Percentiles rank a stretch among this genome's conserved stretches.
Evolutionary conservation across 805 yeast genomes (phyloP).

Genomic region (Saccharomyces kudriavzevii): DNA sequence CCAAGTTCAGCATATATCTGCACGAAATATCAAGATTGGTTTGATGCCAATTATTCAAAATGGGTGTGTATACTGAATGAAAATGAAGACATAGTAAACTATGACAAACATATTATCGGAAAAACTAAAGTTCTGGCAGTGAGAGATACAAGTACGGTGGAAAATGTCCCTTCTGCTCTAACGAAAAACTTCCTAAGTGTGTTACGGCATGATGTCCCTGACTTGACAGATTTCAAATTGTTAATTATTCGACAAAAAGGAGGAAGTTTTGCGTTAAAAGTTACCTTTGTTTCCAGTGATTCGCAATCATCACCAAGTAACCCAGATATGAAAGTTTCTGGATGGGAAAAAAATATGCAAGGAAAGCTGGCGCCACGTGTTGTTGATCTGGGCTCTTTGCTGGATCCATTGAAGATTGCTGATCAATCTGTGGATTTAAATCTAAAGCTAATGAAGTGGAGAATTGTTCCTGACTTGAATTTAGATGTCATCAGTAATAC

Average conservation of each 20-base stretch:
- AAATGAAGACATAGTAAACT: conserved; percentile 12
- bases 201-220: conserved; percentile 30
- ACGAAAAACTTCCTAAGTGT: conserved; percentile 51
- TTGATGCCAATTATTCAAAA: conserved; percentile 10
- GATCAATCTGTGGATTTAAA: conserved; percentile 90
- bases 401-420: conserved; percentile 75
- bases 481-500: conserved; percentile 53
- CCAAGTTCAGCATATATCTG: not conserved
- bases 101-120: conserved; percentile 5
- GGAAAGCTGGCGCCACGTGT: conserved; percentile 74
- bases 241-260: conserved; percentile 34
- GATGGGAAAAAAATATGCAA: conserved; percentile 82
- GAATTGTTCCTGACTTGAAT: conserved; percentile 76
- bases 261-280: conserved; percentile 24
- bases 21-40: conserved; percentile 13
- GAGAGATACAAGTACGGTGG: conserved; percentile 33
- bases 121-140: conserved; percentile 28
- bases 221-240: conserved; percentile 31
- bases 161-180: conserved; percentile 41
- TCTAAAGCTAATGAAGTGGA: conserved; percentile 91
- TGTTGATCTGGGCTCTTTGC: conserved; percentile 72
- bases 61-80: conserved; percentile 27
- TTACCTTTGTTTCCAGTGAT: conserved; percentile 8
- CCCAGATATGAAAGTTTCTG: conserved; percentile 43
- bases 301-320: not conserved